Evolutionary conservation across 75 land plant species (phyloP).

Genomic region (Pinus tabuliformis): DNA sequence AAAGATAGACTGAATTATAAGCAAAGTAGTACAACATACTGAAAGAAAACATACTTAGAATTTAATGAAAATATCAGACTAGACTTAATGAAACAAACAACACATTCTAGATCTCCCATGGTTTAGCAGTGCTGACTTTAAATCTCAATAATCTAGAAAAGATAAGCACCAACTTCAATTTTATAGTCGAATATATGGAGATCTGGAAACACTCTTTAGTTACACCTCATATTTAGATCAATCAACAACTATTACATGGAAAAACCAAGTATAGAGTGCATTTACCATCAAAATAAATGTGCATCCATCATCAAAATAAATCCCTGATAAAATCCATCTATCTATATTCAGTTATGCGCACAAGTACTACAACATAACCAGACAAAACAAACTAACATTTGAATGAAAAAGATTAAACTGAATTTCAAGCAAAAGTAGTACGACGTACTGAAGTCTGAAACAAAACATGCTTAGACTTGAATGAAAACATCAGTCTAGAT

Average conservation of each 20-base stretch:
- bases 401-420: conserved; percentile 5
- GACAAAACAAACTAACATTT: neutral
- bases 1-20: neutral
- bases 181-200: neutral
- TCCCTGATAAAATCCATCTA: neutral
- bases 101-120: no score
- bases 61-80: no score
- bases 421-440: neutral
- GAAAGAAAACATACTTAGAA: neutral
- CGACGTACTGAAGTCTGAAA: neutral
- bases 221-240: neutral
- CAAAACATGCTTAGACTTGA: neutral
- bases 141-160: neutral
- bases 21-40: neutral
- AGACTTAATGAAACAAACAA: no score
- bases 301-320: neutral
- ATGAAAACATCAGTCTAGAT: no score
- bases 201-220: neutral
- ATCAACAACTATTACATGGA: neutral
- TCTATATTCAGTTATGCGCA: neutral
- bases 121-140: no score
- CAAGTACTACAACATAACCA: neutral
- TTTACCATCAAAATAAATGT: neutral
- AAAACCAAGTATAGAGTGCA: neutral
- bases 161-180: neutral